phyloP scores from a whole-genome alignment of 2,329 filamentous ascomycete species.

The Pyricularia pennisetigena region DNA sequence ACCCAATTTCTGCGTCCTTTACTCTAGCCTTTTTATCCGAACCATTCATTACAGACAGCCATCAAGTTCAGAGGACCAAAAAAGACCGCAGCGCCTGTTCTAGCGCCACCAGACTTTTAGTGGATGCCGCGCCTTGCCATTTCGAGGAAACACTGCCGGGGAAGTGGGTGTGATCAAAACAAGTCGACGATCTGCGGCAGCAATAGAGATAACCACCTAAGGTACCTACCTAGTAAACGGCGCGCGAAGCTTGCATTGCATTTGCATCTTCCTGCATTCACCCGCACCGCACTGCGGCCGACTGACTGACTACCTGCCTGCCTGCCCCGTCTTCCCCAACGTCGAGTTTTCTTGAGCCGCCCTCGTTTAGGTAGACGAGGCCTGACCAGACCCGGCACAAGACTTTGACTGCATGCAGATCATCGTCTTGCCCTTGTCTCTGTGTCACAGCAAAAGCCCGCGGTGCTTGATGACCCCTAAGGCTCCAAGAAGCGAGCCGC shows the following conservation, averaged over 20 bases:
- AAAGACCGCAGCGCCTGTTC: background rate
- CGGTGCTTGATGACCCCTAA: background rate
- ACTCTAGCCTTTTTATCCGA: background rate
- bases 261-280: background rate
- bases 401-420: background rate
- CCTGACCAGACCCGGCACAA: background rate
- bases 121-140: background rate
- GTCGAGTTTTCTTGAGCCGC: background rate
- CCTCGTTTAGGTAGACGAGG: background rate
- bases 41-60: background rate
- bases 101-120: background rate
- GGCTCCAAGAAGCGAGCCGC: background rate
- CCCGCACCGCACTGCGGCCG: background rate
- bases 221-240: background rate
- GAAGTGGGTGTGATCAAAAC: background rate
- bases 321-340: background rate
- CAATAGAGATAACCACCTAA: background rate
- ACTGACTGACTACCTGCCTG: background rate
- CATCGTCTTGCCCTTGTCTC: background rate
- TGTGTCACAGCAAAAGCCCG: background rate
- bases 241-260: background rate
- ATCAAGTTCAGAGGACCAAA: background rate
- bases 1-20: background rate
- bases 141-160: background rate
- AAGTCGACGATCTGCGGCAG: background rate